A percentile compares a stretch with the other conserved stretches of the same genome.
Evolutionary conservation across 2,329 filamentous ascomycete species (phyloP).

Genomic region (Colletotrichum sublineola): DNA sequence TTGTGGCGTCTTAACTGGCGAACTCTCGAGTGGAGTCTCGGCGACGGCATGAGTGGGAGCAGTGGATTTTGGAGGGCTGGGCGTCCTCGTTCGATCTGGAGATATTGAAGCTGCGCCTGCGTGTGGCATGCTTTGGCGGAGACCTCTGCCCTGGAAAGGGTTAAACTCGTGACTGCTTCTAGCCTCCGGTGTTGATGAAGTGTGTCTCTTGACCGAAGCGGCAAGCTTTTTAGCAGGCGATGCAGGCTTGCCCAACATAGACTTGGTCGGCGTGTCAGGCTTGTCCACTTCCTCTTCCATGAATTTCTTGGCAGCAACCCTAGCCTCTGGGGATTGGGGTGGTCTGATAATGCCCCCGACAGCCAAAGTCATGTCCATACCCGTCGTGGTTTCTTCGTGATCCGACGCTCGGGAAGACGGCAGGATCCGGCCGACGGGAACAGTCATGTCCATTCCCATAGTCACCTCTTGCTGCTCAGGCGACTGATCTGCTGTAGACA

Average conservation of each 20-base stretch:
- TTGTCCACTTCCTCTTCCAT: constrained; percentile 71
- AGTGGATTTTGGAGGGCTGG: constrained; percentile 42
- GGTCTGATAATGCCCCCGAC: constrained; percentile 72
- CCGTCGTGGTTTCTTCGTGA: constrained; percentile 62
- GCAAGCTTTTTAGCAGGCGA: constrained; percentile 53
- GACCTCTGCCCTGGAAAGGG: constrained; percentile 63
- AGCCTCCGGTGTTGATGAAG: constrained; percentile 39
- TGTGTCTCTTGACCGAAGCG: constrained; percentile 48
- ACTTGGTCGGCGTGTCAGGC: constrained; percentile 59
- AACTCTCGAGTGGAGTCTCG: constrained; percentile 39
- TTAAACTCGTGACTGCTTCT: constrained; percentile 68
- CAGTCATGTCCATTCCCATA: constrained; percentile 73
- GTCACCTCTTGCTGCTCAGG: constrained; percentile 46
- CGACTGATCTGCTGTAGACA: constrained; percentile 46
- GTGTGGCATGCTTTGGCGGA: constrained; percentile 63
- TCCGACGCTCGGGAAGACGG: constrained; percentile 46
- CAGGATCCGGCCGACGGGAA: constrained; percentile 68
- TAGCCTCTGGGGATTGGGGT: constrained; percentile 53
- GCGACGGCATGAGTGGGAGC: constrained; percentile 17
- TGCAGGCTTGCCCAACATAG: constrained; percentile 53
- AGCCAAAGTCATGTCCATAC: constrained; percentile 77
- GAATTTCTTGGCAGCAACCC: constrained; percentile 65
- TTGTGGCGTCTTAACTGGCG: constrained; percentile 46
- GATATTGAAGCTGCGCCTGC: constrained; percentile 56
- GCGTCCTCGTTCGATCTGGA: constrained; percentile 36